Evolutionary conservation across 306 rosid genomes (phyloP), one percentile per base, ranked within the genome.

Genomic region (Ochetophila trinervis): DNA sequence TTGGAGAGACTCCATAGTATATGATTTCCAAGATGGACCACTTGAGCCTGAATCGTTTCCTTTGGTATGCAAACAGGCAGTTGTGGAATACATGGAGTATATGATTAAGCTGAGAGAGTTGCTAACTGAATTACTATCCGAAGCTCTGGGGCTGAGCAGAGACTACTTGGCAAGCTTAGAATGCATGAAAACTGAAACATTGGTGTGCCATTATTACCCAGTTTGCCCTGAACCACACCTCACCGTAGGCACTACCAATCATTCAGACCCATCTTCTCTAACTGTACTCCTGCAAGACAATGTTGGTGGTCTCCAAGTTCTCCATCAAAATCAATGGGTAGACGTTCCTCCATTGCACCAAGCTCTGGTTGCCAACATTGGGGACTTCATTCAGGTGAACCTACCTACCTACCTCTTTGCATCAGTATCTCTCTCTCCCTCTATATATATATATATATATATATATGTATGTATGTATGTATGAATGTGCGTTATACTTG

Each of bases 201-300:
- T 88, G 74, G 83, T 76, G 42, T 81, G 97, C 69, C 91, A 91
- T 54, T 91, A 85, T 62, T 91, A 88, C 82, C 97, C 97, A 7
- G 34, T 58, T 23, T 91, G 97, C 74, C 97, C 96, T 1, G 83
- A 91, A 62, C 96, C 96, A 35, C 72, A 91, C 32, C 57, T 85
- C 22, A 91, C 96, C 23, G 47, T 77, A 12, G 96, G 97, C 8
- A 19, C 96, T 48, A 85, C 82, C 71, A 85, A 78, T 75, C 96
- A 91, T 45, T 88, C 97, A 57, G 95, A 88, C 61, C 96, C 96
- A 14, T 83, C 91, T 5, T 70, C 80, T 36, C 65, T 91, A 5
- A 86, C 96, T 23, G 19, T 91, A 49, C 87, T 91, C 57, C 76
- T 86, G 1, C 97, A 86, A 78, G 96, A 91, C 82, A 67, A 53